Base-by-base conservation (phyloP, 108 stramenopile species). In the Mediolabrus comicus region DNA sequence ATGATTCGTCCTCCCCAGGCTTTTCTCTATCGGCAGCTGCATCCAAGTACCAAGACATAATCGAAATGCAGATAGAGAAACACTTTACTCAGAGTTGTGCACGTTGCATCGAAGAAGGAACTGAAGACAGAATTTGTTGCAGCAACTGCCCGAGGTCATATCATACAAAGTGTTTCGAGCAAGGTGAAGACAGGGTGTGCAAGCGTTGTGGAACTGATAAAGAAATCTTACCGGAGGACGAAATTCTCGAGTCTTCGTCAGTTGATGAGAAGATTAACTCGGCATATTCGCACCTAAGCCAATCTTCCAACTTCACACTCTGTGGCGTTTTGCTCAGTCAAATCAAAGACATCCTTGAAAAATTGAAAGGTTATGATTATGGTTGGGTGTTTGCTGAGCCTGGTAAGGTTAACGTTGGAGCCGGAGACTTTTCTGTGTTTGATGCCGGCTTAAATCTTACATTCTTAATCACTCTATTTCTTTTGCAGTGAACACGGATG, bases 361-460 rank as follows among this genome's bases (percentile, higher is more conserved):
- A 77, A 39, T 28, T 77, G 9, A 57, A 65, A 26, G 14, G 53
- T 39, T 59, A 69, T 33, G 76, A 77, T 41, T 69, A 65, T 39
- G 76, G 67, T 5, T 76, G 63, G 53, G 67, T 77, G 33, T 77
- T 77, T 39, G 25, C 69, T 39, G 69, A 77, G 22, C 69, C 76
- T 32, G 66, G 53, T 54, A 52, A 67, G 51, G 19, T 14, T 35
- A 66, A 35, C 28, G 49, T 30, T n/a, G 13, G 52, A 51, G 28
- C 36, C n/a, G 32, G 43, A 49, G n/a, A 3, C 4, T 65, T 58
- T 38, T 46, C 55, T 38, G 22, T 7, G 17, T 25, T 12, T 24
- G 16, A 38, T 58, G 22, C 29, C 10, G 41, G 24, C 12, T 17
- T 38, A 14, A 29, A 4, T 26, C 29, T 7, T 13, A 14, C 28